Base-by-base conservation (phyloP, 2,329 filamentous ascomycete species). In the Alternaria ventricosa region DNA sequence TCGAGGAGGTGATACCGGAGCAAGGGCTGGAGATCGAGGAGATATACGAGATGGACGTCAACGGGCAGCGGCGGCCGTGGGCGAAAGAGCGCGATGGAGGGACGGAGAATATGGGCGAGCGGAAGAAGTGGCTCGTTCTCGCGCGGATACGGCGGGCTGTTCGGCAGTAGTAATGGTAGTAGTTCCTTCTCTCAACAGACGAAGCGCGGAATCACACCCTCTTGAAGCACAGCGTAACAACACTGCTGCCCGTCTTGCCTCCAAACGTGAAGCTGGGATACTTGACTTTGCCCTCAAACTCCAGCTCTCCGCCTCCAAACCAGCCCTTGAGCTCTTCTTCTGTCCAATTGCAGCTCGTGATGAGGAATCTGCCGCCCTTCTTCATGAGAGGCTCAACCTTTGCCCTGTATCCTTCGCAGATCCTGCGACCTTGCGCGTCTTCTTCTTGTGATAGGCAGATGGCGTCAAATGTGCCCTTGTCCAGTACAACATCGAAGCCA, bases 311-410 rank as follows among this genome's bases (percentile, higher is more conserved):
- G 5, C 76, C 71, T 55, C 86, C 88, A 77, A 98, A 96, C 94
- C 95, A 98, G 15, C 81, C 82, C 64, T 86, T 84, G 73, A 99
- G 81, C 83, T 99, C 96, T 44, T 89, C 87, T 82, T 96, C 94
- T 1, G 95, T 98, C 96, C 96, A 99, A 82, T 99, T 99, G 79
- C 96, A 99, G 80, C 94, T 97, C 58, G 96, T 98, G 57, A 99
- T 88, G 63, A 97, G 81, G 71, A 98, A 87, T 23, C 93, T 84
- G 0, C 93, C 93, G 2, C 90, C 90, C 1, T 81, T 82, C 71
- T 88, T 89, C 55, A 98, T 86, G 67, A 98, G 84, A 27, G 80
- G 82, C 65, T 90, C 83, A 30, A 95, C 89, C 56, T 88, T 87
- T 50, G 86, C 85, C 51, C 88, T 87, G 82, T 99, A 99, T 4